phyloP scores from a whole-genome alignment of 331 rosid species.

The Arachis monticola region DNA sequence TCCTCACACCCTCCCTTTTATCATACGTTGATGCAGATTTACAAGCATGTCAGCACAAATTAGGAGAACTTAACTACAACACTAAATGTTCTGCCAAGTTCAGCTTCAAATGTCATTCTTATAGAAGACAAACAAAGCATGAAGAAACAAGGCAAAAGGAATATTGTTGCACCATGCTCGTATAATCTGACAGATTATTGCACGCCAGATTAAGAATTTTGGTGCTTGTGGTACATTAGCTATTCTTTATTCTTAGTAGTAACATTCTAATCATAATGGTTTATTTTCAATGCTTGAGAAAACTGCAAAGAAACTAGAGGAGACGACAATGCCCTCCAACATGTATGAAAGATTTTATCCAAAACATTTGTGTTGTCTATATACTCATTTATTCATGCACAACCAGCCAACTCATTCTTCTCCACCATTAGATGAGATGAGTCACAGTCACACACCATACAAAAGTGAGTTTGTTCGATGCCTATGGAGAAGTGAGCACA shows the following conservation, averaged over 20 bases:
- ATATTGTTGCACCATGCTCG: slow-evolving; percentile 75
- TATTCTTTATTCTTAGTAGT: background rate
- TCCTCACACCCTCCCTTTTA: too few species aligned
- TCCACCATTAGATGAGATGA: too few species aligned
- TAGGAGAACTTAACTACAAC: background rate
- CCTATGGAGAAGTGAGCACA: background rate
- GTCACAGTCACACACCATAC: too few species aligned
- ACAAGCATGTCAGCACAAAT: background rate
- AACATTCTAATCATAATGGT: background rate
- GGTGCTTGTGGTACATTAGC: slow-evolving; percentile 48
- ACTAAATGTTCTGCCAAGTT: slow-evolving; percentile 41
- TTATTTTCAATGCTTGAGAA: too few species aligned
- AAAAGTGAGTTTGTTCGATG: too few species aligned
- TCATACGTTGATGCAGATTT: background rate
- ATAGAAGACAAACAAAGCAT: slow-evolving; percentile 37
- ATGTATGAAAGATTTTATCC: too few species aligned
- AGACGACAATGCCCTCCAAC: too few species aligned
- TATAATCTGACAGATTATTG: slow-evolving; percentile 54
- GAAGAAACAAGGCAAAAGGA: slow-evolving; percentile 30
- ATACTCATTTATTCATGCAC: too few species aligned
- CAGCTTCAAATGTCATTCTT: slow-evolving; percentile 35
- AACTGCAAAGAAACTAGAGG: too few species aligned
- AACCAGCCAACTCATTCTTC: too few species aligned
- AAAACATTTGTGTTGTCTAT: too few species aligned
- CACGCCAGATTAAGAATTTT: slow-evolving; percentile 54